A percentile compares a stretch with the other conserved stretches of the same genome.
phyloP scores from a whole-genome alignment of 2,329 filamentous ascomycete genomes.

The Fusarium virguliforme region DNA sequence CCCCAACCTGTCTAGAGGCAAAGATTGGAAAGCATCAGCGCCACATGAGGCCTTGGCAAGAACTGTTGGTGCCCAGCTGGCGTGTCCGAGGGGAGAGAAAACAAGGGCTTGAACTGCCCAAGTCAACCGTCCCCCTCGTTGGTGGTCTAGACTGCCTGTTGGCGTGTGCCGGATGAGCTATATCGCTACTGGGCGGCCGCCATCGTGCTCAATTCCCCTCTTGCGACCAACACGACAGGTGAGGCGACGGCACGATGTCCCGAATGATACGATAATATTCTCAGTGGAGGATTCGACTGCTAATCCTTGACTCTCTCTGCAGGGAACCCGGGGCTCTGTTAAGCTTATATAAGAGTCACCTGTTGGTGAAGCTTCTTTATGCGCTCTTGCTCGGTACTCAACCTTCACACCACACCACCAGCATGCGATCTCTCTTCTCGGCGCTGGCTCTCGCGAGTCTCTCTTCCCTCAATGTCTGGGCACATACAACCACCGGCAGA shows the following conservation, averaged over 20 bases:
- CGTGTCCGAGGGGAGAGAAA: neutral
- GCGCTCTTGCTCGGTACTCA: neutral
- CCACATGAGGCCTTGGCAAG: slow-evolving; percentile 8
- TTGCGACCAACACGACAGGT: neutral
- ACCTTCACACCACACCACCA: neutral
- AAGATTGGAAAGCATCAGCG: slow-evolving; percentile 5
- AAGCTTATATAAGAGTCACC: neutral
- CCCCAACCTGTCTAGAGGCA: neutral
- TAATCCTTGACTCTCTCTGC: neutral
- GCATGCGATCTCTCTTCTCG: neutral
- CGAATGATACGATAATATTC: neutral
- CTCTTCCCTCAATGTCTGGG: neutral
- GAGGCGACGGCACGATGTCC: neutral
- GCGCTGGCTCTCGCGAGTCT: neutral
- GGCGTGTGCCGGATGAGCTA: neutral
- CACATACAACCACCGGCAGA: neutral
- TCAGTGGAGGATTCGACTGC: neutral
- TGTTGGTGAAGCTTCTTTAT: neutral
- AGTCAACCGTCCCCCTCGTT: neutral
- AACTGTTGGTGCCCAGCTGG: too few relatives aligned
- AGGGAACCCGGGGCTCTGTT: neutral
- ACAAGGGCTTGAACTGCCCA: neutral
- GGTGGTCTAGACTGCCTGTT: neutral
- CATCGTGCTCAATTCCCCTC: slow-evolving; percentile 10
- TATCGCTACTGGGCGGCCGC: neutral